Conservation (phyloP, 2,329 filamentous ascomycete genomes). For the Fusarium torreyae region DNA sequence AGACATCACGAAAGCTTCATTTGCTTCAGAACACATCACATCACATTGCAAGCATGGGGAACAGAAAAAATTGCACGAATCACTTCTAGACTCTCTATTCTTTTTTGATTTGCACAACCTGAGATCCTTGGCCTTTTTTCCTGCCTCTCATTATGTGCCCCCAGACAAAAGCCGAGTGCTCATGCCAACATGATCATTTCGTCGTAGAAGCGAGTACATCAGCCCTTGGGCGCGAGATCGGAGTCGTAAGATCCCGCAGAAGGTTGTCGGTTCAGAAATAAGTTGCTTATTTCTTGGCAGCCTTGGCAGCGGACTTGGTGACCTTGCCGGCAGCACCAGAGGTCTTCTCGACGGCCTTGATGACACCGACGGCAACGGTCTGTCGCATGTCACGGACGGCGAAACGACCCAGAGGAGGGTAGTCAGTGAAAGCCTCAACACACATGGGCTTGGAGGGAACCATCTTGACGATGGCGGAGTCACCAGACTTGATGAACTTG, state of each 20-base stretch:
- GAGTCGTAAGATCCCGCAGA: conserved; percentile 47
- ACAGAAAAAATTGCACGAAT: conserved; percentile 50
- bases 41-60: conserved; percentile 9
- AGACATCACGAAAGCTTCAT: conserved; percentile 12
- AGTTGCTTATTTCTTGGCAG: conserved; percentile 78
- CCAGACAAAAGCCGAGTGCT: conserved; percentile 59
- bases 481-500: conserved; percentile 99
- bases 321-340: conserved; percentile 73
- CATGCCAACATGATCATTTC: conserved; percentile 63
- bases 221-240: conserved; percentile 49
- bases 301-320: conserved; percentile 81
- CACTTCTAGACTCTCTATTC: conserved; percentile 67
- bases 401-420: conserved; percentile 99
- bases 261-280: conserved; percentile 48
- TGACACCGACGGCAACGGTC: conserved; percentile 94
- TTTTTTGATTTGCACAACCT: conserved; percentile 64
- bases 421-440: conserved; percentile 99
- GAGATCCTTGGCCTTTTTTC: conserved; percentile 58
- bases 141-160: conserved; percentile 62
- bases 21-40: not conserved
- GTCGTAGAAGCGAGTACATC: conserved; percentile 63
- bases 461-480: conserved; percentile 99
- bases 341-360: conserved; percentile 86
- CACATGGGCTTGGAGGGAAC: conserved; percentile 99
- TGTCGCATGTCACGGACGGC: conserved; percentile 99